Evolutionary conservation across 805 yeast genomes (phyloP), one percentile per base, ranked within the genome.

Genomic region (Candida rishiriensis): DNA sequence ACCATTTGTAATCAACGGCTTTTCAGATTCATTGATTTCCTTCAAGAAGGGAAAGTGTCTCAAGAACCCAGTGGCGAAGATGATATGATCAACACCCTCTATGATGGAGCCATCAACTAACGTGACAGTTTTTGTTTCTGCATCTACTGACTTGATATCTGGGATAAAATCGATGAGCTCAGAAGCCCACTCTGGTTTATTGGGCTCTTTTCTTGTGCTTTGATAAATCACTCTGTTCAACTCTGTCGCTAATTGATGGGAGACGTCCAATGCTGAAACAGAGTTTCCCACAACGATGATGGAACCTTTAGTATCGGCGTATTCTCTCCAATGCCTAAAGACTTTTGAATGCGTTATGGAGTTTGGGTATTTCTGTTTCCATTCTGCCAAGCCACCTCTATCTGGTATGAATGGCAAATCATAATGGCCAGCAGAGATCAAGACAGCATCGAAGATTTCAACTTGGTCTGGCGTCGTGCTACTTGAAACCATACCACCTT

Each of bases 41-140:
- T 70, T 64, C 41, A 85, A 60, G 51, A 73, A 82, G 10, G 91
- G 89, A 44, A 73, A 71, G 16, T 79, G 74, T 51, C 78, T 78
- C 40, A 76, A 66, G 60, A 81, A 85, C 0, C 93, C 93, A 0
- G 93, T 85, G 13, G 84, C 84, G 58, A 80, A 83, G n/a, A 85
- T 64, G 13, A 85, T 63, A 28, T 59, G 59, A 41, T 81, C 86
- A 30, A 83, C 76, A 37, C 70, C 66, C 1, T 53, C 51, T 5
- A 81, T 47, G 10, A 52, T 55, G 1, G 64, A 44, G 1, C 82
- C 87, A 54, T 81, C 83, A 3, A 54, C 65, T 46, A 80, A 74
- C 15, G 61, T 54, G 1, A 81, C 72, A 0, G 59, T 46, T 31
- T 66, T 63, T 1, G 66, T 61, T 1, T 57, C 65, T 4, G 69